phyloP scores from a whole-genome alignment of 768 basidiomycete genomes.

The Austroboletus festivus region DNA sequence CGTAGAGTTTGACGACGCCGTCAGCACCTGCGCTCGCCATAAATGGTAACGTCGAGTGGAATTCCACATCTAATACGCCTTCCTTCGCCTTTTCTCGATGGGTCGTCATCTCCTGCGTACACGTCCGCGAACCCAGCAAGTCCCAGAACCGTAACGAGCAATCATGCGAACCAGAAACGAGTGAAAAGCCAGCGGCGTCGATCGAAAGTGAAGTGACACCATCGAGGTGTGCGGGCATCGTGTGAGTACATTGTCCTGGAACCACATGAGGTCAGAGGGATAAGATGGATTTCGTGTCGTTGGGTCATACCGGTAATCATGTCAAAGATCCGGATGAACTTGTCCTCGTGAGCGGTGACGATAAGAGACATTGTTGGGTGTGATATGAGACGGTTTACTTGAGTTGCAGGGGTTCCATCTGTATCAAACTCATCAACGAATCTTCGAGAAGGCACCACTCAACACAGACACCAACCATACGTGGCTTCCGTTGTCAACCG shows the following conservation, averaged over 20 bases:
- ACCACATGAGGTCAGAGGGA: conserved; percentile 4
- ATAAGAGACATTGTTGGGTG: conserved; percentile 89
- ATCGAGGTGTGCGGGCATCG: conserved; percentile 88
- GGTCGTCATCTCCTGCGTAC: conserved; percentile 84
- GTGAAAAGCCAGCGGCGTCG: conserved; percentile 80
- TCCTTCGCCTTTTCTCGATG: conserved; percentile 90
- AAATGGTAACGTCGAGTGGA: conserved; percentile 78
- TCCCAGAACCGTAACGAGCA: conserved; percentile 97
- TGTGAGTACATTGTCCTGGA: conserved; percentile 81
- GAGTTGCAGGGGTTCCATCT: conserved; percentile 75
- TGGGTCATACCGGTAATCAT: conserved; percentile 63
- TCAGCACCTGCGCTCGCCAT: conserved; percentile 96
- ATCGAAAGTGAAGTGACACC: conserved; percentile 89
- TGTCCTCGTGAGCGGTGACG: conserved; percentile 92
- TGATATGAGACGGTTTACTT: conserved; percentile 83
- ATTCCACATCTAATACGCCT: conserved; percentile 86
- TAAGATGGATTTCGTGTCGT: not conserved
- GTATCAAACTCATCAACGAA: conserved; percentile 10
- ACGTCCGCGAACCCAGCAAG: conserved; percentile 71
- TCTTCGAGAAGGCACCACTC: not conserved
- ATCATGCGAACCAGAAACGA: conserved; percentile 91
- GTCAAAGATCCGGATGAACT: conserved; percentile 88
- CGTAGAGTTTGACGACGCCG: conserved; percentile 88
- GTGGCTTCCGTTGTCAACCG: conserved; percentile 58
- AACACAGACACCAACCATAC: conserved; percentile 43